phyloP scores from a whole-genome alignment of 2,329 filamentous ascomycete species.

The Didymella exigua region DNA sequence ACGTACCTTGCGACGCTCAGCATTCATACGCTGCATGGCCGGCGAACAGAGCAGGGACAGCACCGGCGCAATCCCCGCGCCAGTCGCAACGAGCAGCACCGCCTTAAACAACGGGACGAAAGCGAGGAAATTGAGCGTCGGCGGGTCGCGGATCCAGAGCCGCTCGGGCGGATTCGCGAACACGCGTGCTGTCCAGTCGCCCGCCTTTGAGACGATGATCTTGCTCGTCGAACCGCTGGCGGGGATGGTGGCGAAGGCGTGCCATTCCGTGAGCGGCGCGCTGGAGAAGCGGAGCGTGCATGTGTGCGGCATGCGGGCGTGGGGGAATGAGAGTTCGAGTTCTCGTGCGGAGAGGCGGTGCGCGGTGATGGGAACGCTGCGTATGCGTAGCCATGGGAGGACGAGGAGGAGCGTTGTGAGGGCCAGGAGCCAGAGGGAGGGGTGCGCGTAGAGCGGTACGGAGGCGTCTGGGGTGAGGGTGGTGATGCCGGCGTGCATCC shows the following conservation, averaged over 20 bases:
- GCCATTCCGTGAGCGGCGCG: constrained; percentile 42
- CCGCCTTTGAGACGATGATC: constrained; percentile 42
- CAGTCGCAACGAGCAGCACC: constrained; percentile 30
- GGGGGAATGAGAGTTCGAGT: constrained; percentile 63
- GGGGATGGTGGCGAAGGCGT: constrained; percentile 48
- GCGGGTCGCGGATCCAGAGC: constrained; percentile 27
- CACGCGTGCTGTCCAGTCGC: constrained; percentile 42
- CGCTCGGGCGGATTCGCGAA: constrained; percentile 17
- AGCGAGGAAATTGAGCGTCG: constrained; percentile 29
- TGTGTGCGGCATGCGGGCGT: constrained; percentile 30
- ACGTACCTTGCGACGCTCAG: constrained; percentile 1
- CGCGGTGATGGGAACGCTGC: constrained; percentile 67
- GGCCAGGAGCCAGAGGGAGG: constrained; percentile 68
- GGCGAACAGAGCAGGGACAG: constrained; percentile 26
- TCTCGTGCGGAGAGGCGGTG: constrained; percentile 74
- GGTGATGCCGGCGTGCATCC: constrained; percentile 26
- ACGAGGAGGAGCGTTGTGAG: constrained; percentile 69
- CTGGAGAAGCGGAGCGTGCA: constrained; percentile 26
- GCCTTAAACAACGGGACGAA: constrained; percentile 25
- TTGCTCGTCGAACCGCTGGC: constrained; percentile 25
- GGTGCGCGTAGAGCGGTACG: constrained; percentile 12
- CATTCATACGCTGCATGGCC: constrained; percentile 11
- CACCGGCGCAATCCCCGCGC: constrained; percentile 32
- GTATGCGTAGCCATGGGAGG: constrained; percentile 75
- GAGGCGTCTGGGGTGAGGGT: constrained; percentile 3